These are phyloP conservation scores for Parietaria judaica DNA, from an alignment of 306 rosid genomes.

Conservation along the genomic window DNA sequence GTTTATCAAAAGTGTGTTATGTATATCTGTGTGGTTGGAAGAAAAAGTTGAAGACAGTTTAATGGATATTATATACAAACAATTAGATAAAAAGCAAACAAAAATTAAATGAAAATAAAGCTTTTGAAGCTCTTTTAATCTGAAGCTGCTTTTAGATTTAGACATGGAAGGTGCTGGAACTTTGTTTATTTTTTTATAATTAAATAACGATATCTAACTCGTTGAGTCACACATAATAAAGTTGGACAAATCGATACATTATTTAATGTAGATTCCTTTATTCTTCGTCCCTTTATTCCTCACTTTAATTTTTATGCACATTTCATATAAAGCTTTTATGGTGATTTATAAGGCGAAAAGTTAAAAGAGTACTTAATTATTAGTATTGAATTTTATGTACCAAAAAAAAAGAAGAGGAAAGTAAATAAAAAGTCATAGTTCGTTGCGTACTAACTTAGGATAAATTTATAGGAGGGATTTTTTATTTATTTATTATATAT, in stretches of 20 bases:
- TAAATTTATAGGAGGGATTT: too few relatives aligned
- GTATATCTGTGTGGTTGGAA: conserved; percentile 2
- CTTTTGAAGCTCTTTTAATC: background rate
- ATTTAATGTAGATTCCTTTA: background rate
- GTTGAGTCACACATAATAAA: background rate
- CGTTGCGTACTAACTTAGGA: too few relatives aligned
- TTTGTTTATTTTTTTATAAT: too few relatives aligned
- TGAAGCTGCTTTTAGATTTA: background rate
- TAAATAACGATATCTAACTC: background rate
- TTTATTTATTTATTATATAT: too few relatives aligned
- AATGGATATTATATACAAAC: background rate
- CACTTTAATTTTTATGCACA: background rate
- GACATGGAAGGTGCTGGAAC: too few relatives aligned
- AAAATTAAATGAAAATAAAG: background rate
- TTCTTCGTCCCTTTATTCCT: background rate
- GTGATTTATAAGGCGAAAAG: background rate
- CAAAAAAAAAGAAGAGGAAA: too few relatives aligned
- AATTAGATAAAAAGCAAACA: background rate
- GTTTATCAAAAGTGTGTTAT: background rate
- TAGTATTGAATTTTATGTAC: too few relatives aligned
- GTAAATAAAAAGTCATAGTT: too few relatives aligned
- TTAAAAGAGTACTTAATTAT: too few relatives aligned
- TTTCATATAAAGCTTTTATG: background rate
- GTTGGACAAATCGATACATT: background rate
- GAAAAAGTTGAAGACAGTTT: background rate